These are phyloP conservation scores for Suhomyces prunicola DNA, from an alignment of 805 yeast species.

Conservation along the genomic window DNA sequence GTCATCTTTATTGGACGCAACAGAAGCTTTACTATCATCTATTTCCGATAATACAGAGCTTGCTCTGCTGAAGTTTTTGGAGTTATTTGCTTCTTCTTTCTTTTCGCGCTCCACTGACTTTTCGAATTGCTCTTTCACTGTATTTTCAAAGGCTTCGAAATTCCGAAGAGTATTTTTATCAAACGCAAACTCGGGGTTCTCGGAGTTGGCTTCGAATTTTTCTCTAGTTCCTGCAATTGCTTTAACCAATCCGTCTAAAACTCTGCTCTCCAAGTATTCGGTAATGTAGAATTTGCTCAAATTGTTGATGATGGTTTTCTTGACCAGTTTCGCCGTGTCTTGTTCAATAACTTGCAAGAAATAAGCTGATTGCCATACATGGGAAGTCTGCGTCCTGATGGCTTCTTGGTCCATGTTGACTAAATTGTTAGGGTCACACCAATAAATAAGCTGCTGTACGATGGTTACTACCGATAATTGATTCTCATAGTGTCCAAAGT, in stretches of 20 bases:
- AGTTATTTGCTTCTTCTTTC: slow-evolving; percentile 3
- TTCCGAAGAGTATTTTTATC: slow-evolving; percentile 30
- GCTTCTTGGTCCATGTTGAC: slow-evolving; percentile 48
- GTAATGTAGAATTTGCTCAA: slow-evolving; percentile 45
- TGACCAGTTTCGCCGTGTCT: slow-evolving; percentile 49
- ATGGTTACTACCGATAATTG: slow-evolving; percentile 38
- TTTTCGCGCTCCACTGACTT: slow-evolving; percentile 23
- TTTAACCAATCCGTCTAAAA: slow-evolving; percentile 30
- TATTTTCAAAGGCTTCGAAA: slow-evolving; percentile 28
- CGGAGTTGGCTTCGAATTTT: slow-evolving; percentile 19
- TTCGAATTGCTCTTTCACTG: slow-evolving; percentile 21
- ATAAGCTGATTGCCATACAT: slow-evolving; percentile 54
- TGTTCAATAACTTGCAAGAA: slow-evolving; percentile 50
- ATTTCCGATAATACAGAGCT: slow-evolving; percentile 6
- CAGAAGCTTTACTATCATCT: slow-evolving; percentile 17
- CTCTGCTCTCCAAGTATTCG: slow-evolving; percentile 25
- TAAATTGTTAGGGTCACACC: slow-evolving; percentile 79
- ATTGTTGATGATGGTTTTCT: slow-evolving; percentile 51
- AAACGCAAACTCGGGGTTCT: slow-evolving; percentile 28
- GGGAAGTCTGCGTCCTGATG: slow-evolving; percentile 45
- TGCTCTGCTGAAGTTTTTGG: slow-evolving; percentile 7
- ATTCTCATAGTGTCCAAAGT: slow-evolving; percentile 32
- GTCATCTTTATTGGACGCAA: slow-evolving; percentile 10
- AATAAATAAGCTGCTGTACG: slow-evolving; percentile 68
- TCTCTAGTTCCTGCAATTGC: slow-evolving; percentile 33